These are phyloP conservation scores for Raphanus raphanistrum DNA, from an alignment of 345 rosid genomes.

Conservation along the genomic window DNA sequence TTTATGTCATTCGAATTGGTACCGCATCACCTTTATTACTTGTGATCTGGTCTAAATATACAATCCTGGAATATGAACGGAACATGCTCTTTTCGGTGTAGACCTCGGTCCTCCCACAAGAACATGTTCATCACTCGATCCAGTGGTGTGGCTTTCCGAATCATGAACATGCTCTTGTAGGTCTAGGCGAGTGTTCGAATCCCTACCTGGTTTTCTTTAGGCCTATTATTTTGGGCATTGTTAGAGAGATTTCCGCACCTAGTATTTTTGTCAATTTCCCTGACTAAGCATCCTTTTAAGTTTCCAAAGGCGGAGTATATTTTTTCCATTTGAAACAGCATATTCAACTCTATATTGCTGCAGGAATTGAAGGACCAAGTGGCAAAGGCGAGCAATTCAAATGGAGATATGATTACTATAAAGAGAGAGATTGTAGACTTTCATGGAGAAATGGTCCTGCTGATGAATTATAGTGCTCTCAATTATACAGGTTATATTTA, in stretches of 20 bases:
- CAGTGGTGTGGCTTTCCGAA: too few relatives aligned
- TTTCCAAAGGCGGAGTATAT: too few relatives aligned
- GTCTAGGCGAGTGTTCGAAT: background rate
- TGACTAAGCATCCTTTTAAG: too few relatives aligned
- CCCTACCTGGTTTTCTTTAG: background rate
- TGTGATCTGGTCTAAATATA: background rate
- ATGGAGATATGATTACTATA: slow-evolving; percentile 60
- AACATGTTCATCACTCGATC: too few relatives aligned
- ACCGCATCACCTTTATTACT: background rate
- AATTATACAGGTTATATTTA: slow-evolving; percentile 58
- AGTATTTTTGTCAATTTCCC: background rate
- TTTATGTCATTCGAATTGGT: background rate
- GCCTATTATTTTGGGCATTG: background rate
- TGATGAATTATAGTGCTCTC: slow-evolving; percentile 94
- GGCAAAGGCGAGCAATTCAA: slow-evolving; percentile 55
- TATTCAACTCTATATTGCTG: background rate
- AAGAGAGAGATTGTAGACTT: slow-evolving; percentile 85
- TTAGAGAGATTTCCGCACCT: background rate
- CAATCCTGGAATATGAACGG: background rate
- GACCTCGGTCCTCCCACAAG: background rate
- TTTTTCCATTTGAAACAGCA: background rate
- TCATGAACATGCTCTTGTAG: too few relatives aligned
- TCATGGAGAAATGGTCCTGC: slow-evolving; percentile 94
- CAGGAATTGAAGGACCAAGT: slow-evolving; percentile 81
- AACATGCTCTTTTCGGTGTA: background rate